Evolutionary conservation across 1,139 yeast genomes (phyloP).

Genomic region (Petasospora rhodanensis): DNA sequence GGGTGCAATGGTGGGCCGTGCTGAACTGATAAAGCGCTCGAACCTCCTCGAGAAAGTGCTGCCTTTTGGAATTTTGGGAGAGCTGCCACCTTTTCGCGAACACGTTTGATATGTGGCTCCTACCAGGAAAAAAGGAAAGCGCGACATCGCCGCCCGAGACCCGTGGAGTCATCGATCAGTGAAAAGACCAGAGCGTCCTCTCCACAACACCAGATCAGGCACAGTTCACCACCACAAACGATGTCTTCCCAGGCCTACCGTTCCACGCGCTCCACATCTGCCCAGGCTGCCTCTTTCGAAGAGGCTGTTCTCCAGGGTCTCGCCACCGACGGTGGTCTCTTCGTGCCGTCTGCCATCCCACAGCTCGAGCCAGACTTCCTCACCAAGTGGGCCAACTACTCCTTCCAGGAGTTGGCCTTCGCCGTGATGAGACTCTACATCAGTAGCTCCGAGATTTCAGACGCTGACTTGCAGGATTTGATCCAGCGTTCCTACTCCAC

Average conservation of each 20-base stretch:
- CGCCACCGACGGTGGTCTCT: slow-evolving; percentile 95
- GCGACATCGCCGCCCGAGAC: too few relatives aligned
- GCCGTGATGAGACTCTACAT: slow-evolving; percentile 81
- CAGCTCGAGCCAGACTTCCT: slow-evolving; percentile 56
- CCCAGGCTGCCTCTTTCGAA: slow-evolving; percentile 68
- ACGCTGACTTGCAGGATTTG: slow-evolving; percentile 58
- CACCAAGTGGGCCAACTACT: slow-evolving; percentile 62
- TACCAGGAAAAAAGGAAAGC: too few relatives aligned
- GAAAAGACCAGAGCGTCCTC: too few relatives aligned
- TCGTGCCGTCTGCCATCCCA: slow-evolving; percentile 83
- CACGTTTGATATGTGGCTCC: too few relatives aligned
- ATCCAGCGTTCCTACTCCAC: slow-evolving; percentile 77
- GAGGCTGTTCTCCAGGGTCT: slow-evolving; percentile 91
- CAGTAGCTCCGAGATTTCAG: slow-evolving; percentile 62
- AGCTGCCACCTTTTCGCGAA: too few relatives aligned
- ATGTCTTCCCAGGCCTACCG: slow-evolving; percentile 59
- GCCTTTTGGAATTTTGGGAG: too few relatives aligned
- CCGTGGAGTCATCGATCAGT: too few relatives aligned
- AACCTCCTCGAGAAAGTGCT: too few relatives aligned
- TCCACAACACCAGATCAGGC: too few relatives aligned
- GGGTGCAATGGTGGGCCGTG: too few relatives aligned
- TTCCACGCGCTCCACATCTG: slow-evolving; percentile 72
- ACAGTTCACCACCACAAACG: too few relatives aligned
- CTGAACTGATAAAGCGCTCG: too few relatives aligned
- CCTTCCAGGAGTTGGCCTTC: slow-evolving; percentile 83